A percentile compares a stretch with the other conserved stretches of the same genome.
These are phyloP conservation scores for Mrakia frigida DNA, from an alignment of 768 basidiomycete genomes.

Conservation along the genomic window DNA sequence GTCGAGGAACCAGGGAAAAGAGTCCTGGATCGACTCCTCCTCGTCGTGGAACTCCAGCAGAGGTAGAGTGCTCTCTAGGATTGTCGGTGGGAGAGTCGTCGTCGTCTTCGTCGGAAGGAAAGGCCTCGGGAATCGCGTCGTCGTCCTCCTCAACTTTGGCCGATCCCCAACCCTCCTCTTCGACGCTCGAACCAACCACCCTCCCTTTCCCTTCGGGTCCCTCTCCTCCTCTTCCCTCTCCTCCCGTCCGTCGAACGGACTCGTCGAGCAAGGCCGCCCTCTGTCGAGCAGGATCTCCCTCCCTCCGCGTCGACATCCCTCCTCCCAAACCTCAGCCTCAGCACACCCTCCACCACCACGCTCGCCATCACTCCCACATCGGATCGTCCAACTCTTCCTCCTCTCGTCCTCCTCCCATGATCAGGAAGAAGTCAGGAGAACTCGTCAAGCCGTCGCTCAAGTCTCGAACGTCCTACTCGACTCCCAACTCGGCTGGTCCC, in stretches of 20 bases:
- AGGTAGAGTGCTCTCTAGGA: neutral
- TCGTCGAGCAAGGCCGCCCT: neutral
- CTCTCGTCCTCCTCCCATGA: conserved; percentile 45
- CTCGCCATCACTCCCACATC: conserved; percentile 9
- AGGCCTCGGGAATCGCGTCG: neutral
- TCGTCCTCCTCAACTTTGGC: neutral
- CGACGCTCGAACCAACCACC: neutral
- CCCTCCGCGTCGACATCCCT: conserved; percentile 28
- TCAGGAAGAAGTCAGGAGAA: conserved; percentile 92
- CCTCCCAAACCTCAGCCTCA: neutral
- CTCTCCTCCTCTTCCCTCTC: neutral
- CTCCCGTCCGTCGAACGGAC: neutral
- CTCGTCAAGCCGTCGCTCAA: conserved; percentile 88
- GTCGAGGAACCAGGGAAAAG: conserved; percentile 8
- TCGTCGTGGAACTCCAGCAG: neutral
- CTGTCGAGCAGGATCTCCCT: conserved; percentile 16
- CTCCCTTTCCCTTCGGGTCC: neutral
- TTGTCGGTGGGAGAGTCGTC: neutral
- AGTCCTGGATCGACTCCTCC: conserved; percentile 2
- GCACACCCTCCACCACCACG: neutral
- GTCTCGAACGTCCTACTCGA: conserved; percentile 53
- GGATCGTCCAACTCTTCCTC: neutral
- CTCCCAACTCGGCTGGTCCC: conserved; percentile 16
- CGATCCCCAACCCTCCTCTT: neutral
- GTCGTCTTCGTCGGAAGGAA: neutral